Percentiles rank a stretch among this genome's conserved stretches.
phyloP scores from a whole-genome alignment of 2,329 filamentous ascomycete genomes.

The Macrophomina pseudophaseolina region DNA sequence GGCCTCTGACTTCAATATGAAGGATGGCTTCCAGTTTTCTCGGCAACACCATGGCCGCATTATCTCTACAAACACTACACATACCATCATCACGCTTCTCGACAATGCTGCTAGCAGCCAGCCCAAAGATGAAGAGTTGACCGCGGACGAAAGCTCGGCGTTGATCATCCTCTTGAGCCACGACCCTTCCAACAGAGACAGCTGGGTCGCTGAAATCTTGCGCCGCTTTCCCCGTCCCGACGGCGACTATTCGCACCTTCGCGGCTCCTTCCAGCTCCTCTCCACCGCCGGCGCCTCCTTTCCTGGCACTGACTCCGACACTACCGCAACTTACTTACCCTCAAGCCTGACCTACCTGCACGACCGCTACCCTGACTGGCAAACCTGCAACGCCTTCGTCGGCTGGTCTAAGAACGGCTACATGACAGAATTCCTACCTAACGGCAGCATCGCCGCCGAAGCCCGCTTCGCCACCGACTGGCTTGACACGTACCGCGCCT shows the following conservation, averaged over 20 bases:
- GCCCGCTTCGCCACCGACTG: slow-evolving; percentile 40
- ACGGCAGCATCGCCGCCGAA: slow-evolving; percentile 40
- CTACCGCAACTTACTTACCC: not conserved
- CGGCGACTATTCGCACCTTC: slow-evolving; percentile 58
- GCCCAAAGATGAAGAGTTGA: slow-evolving; percentile 40
- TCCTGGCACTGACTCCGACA: no score
- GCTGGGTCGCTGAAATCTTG: not conserved
- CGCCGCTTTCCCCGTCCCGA: slow-evolving; percentile 54
- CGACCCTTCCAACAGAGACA: slow-evolving; percentile 22
- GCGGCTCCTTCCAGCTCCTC: slow-evolving; percentile 55
- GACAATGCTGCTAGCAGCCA: slow-evolving; percentile 59
- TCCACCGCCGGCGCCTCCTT: not conserved
- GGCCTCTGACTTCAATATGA: slow-evolving; percentile 31
- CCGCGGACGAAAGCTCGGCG: slow-evolving; percentile 29
- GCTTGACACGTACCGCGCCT: slow-evolving; percentile 47
- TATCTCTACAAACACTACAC: slow-evolving; percentile 49
- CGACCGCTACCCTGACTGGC: slow-evolving; percentile 17
- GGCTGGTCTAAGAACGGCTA: slow-evolving; percentile 45
- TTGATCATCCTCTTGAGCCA: slow-evolving; percentile 7
- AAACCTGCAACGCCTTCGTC: slow-evolving; percentile 43
- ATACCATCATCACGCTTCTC: slow-evolving; percentile 59
- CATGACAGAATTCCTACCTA: slow-evolving; percentile 38
- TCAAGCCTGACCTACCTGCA: slow-evolving; percentile 8
- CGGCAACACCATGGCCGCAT: slow-evolving; percentile 25
- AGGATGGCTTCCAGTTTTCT: slow-evolving; percentile 5